Conservation (phyloP, 352 stramenopile genomes). For the Phytophthora pinifolia region DNA sequence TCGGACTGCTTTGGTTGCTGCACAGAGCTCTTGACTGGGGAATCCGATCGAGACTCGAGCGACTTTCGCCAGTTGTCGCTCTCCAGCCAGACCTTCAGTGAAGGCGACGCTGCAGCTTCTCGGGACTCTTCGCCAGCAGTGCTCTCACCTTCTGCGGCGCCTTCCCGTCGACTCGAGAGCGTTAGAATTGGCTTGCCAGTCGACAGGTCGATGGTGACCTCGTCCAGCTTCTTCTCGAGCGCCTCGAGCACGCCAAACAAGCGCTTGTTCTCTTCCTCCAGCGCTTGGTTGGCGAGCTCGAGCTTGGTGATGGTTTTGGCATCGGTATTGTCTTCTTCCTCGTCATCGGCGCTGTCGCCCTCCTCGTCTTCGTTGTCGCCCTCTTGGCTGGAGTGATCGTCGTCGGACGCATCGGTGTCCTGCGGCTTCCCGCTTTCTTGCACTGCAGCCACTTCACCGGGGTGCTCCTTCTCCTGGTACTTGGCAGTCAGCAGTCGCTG, state of each 20-base stretch:
- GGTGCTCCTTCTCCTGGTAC: conserved; percentile 37
- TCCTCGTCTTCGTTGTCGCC: conserved; percentile 31
- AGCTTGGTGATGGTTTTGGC: conserved; percentile 33
- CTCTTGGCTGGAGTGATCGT: conserved; percentile 28
- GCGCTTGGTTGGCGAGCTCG: conserved; percentile 34
- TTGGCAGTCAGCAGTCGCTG: conserved; percentile 48
- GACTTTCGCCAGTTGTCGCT: conserved; percentile 49
- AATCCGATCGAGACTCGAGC: conserved; percentile 26
- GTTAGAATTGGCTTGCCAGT: conserved; percentile 39
- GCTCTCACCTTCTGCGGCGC: conserved; percentile 4
- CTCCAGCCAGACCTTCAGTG: conserved; percentile 62
- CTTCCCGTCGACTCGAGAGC: conserved; percentile 16
- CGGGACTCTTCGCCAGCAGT: not conserved
- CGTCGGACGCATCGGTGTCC: conserved; percentile 23
- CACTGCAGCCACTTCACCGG: conserved; percentile 11
- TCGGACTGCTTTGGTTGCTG: conserved; percentile 5
- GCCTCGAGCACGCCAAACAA: conserved; percentile 49
- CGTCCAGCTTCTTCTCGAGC: conserved; percentile 48
- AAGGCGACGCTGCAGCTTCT: conserved; percentile 23
- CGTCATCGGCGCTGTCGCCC: conserved; percentile 20
- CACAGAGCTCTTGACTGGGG: not conserved
- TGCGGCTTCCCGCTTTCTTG: conserved; percentile 19
- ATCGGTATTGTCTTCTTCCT: conserved; percentile 14
- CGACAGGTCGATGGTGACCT: conserved; percentile 44
- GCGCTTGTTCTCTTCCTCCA: conserved; percentile 53